Evolutionary conservation across 2,329 filamentous ascomycete species (phyloP), one percentile per base, ranked within the genome.

Genomic region (Phialophora verrucosa): DNA sequence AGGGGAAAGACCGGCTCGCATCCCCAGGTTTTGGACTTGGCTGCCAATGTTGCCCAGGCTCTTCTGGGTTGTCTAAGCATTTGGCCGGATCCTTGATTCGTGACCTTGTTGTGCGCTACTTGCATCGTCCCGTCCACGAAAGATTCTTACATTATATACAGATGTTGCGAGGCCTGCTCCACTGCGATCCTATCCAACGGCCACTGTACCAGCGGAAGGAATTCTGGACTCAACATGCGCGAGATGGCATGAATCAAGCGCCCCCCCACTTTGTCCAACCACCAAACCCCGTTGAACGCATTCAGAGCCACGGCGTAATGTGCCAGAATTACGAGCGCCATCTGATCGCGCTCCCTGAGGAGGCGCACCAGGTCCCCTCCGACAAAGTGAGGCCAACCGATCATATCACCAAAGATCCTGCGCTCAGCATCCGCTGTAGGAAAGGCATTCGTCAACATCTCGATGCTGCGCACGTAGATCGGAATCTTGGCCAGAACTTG

Each of bases 361-460:
- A 60, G 58, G n/a, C 58, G 58, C n/a, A 51, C 27, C 17, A 60
- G 27, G n/a, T 60, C 44, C 2, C 42, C 58, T 5, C 58, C 58
- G 8, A 60, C 58, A 32, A 27, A 60, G 14, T 51, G 58, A 31
- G 58, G 58, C 58, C 58, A 60, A 10, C 44, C 44, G 44, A 60
- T 60, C 58, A 60, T 60, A 27, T 60, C 58, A 10, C 49, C 58
- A 27, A 60, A 60, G 42, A 60, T 50, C 25, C 44, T 31, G 29
- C 58, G 42, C n/a, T 60, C 42, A 14, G 25, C 20, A 32, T 60
- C 44, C 29, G 38, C 44, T 17, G 44, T 51, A 29, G 58, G 42
- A 11, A 60, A 60, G 10, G 58, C 58, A 17, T 60, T 60, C 8
- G 58, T 60, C 58, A 60, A 38, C 58, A 51, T 60, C 10, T 51